phyloP scores from a whole-genome alignment of 2,329 filamentous ascomycete species.

The Erysiphe pisi region DNA sequence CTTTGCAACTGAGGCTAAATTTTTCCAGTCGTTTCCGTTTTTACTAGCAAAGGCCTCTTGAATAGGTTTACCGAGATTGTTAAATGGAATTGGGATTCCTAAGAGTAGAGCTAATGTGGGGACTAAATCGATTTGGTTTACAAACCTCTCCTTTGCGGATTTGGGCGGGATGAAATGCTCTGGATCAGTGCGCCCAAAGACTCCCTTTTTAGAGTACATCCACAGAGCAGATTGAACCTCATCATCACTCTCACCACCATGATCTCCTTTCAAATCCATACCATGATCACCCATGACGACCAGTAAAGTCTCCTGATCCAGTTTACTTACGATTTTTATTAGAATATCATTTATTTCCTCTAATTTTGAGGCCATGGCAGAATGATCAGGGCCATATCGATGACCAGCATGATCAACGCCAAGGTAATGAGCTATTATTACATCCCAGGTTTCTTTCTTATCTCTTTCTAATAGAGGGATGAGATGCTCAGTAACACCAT shows the following conservation, averaged over 20 bases:
- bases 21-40: slow-evolving; percentile 60
- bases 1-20: slow-evolving; percentile 64
- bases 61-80: slow-evolving; percentile 85
- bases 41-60: slow-evolving; percentile 78
- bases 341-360: slow-evolving; percentile 82
- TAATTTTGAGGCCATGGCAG: slow-evolving; percentile 82
- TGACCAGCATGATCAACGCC: slow-evolving; percentile 97
- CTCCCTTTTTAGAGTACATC: slow-evolving; percentile 88
- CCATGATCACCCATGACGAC: slow-evolving; percentile 99
- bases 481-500: slow-evolving; percentile 84
- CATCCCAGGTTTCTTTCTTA: slow-evolving; percentile 67
- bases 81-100: slow-evolving; percentile 88
- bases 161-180: slow-evolving; percentile 48
- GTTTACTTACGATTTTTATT: slow-evolving; percentile 53
- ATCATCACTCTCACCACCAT: slow-evolving; percentile 95
- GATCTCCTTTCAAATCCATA: slow-evolving; percentile 95
- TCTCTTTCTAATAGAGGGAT: slow-evolving; percentile 64
- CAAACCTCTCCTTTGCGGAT: slow-evolving; percentile 66
- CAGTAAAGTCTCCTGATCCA: slow-evolving; percentile 79
- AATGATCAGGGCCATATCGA: slow-evolving; percentile 85
- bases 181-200: slow-evolving; percentile 67
- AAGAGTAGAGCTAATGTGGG: slow-evolving; percentile 80
- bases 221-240: slow-evolving; percentile 90
- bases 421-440: slow-evolving; percentile 88
- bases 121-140: slow-evolving; percentile 86